Base-by-base conservation (phyloP, 1,284 basidiomycete species). In the Heterobasidion irregulare region DNA sequence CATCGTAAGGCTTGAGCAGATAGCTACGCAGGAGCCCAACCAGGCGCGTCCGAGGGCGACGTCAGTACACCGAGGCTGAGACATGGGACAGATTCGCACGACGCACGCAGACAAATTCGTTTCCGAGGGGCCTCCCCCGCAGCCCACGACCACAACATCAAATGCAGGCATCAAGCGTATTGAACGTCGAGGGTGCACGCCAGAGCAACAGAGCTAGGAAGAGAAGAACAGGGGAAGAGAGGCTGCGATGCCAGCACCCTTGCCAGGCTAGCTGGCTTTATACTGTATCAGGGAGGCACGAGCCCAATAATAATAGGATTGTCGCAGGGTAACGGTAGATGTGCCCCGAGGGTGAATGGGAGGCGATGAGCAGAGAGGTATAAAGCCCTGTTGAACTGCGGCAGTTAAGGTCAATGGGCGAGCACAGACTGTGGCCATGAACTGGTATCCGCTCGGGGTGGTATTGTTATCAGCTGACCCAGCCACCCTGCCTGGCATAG, bases 101-200 rank as follows among this genome's bases (percentile, higher is more conserved):
- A 75, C 79, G 58, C 64, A 89, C 87, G 79, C 83, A 52, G 85
- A 88, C 61, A 91, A 65, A 70, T 91, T 84, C 43, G 80, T 81
- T 68, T 91, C 88, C 65, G 80, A 80, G 18, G 84, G 84, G 50
- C 89, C 88, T 50, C 89, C 88, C 58, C 88, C 88, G 57, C 82
- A 79, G 59, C 89, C 88, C 26, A 91, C 79, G 60, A 86, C 85
- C 56, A 89, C 70, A 59, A 91, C 62, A 66, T 89, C 83, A 66
- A 89, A 89, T 55, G 75, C 67, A 57, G 76, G 70, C 67, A 69
- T 72, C 10, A n/a, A 36, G 15, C 16, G 46, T 47, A 38, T 26
- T 19, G 46, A 15, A 38, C 13, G 38, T n/a, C 41, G 35, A 36
- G 26, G 13, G 43, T 38, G 18, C 16, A 9, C 33, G 12, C 34